phyloP scores from a whole-genome alignment of 169 alveolate species.

The Cyclospora cayetanensis region DNA sequence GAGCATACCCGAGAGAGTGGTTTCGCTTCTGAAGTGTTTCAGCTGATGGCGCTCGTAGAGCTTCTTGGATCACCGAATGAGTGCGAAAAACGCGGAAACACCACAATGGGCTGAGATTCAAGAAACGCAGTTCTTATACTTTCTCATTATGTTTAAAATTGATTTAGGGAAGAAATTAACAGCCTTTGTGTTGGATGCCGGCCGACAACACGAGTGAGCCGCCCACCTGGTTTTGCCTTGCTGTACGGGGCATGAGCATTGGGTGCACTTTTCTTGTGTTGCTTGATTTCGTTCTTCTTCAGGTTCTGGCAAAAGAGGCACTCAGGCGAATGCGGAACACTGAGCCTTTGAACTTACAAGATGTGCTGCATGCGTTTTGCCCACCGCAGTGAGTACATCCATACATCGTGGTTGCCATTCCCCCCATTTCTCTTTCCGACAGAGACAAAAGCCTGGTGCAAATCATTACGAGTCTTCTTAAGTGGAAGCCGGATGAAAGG shows the following conservation, averaged over 20 bases:
- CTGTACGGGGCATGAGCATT: no score
- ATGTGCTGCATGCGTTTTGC: neutral
- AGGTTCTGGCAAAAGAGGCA: neutral
- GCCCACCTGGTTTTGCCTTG: no score
- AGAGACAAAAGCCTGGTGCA: neutral
- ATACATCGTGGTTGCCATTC: neutral
- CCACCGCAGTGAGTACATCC: neutral
- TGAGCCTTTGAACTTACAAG: neutral
- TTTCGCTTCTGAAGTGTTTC: slow-evolving; percentile 13
- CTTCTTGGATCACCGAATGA: slow-evolving; percentile 29
- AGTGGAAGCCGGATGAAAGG: slow-evolving; percentile 23
- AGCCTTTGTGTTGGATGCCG: neutral
- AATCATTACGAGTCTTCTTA: neutral
- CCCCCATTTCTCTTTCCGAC: neutral
- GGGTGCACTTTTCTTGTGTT: no score
- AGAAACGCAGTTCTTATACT: neutral
- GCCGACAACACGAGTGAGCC: neutral
- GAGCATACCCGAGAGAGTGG: neutral
- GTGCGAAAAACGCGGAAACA: neutral
- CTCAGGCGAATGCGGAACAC: neutral
- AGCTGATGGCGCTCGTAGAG: neutral
- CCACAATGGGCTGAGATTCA: neutral
- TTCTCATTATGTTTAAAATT: no score
- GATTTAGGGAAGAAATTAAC: neutral
- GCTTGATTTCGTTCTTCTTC: no score